phyloP scores from a whole-genome alignment of 2,329 filamentous ascomycete species.

The Acephala macrosclerotiorum region DNA sequence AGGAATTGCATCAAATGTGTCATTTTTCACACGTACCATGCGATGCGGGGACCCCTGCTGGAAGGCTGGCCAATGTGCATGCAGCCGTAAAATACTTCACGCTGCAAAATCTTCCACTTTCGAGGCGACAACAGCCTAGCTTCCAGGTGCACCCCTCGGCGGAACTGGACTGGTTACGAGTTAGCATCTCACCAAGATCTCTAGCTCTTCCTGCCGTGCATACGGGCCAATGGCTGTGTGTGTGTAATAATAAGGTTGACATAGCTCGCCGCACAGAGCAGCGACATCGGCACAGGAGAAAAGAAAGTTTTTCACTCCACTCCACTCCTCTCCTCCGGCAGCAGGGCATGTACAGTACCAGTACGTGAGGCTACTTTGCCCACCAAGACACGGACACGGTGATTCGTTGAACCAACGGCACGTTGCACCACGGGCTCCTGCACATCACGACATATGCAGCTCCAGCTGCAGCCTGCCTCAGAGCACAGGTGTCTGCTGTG shows the following conservation, averaged over 20 bases:
- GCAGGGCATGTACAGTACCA: neutral
- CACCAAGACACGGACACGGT: neutral
- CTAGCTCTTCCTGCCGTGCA: slow-evolving; percentile 3
- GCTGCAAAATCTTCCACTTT: slow-evolving; percentile 29
- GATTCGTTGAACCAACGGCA: slow-evolving; percentile 28
- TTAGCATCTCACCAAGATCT: slow-evolving; percentile 10
- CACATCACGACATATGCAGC: slow-evolving; percentile 36
- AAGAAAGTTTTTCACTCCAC: slow-evolving; percentile 24
- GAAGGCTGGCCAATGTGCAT: slow-evolving; percentile 23
- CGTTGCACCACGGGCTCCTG: slow-evolving; percentile 27
- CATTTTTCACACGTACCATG: slow-evolving; percentile 28
- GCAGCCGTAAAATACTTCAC: slow-evolving; percentile 21
- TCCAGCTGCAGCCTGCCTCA: slow-evolving; percentile 31
- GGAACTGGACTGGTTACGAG: too few species aligned
- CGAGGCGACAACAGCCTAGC: slow-evolving; percentile 13
- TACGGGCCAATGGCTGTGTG: neutral
- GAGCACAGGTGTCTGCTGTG: slow-evolving; percentile 21
- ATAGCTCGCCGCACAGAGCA: slow-evolving; percentile 17
- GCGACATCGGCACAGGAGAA: slow-evolving; percentile 30
- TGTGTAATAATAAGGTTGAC: slow-evolving; percentile 27
- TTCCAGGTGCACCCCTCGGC: slow-evolving; percentile 17
- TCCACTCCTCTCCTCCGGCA: neutral
- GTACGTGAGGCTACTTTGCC: slow-evolving; percentile 30
- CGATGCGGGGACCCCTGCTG: slow-evolving; percentile 33
- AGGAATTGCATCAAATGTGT: slow-evolving; percentile 28